These are phyloP conservation scores for Boletus eberwhitei DNA, from an alignment of 768 basidiomycete genomes.

Conservation along the genomic window DNA sequence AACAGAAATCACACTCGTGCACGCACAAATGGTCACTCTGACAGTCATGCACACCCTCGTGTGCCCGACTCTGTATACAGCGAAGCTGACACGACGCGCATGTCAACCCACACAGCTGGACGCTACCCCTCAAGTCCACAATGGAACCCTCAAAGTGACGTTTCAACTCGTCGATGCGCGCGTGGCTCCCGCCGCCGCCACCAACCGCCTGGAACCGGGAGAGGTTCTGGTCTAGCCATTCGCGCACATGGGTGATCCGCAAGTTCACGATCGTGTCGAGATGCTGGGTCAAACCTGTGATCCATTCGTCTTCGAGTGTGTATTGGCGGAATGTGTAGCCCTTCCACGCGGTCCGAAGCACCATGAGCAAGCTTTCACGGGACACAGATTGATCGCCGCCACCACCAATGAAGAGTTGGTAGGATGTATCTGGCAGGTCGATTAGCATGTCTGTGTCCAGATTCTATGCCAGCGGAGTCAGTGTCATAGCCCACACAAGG, in stretches of 20 bases:
- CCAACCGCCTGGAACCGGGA: slow-evolving; percentile 39
- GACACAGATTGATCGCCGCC: slow-evolving; percentile 13
- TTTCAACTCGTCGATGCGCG: slow-evolving; percentile 43
- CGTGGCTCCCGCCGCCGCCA: slow-evolving; percentile 22
- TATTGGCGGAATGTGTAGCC: slow-evolving; percentile 20
- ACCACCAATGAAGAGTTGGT: slow-evolving; percentile 35
- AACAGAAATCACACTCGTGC: slow-evolving; percentile 41
- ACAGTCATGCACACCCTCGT: slow-evolving; percentile 49
- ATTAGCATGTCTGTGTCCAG: slow-evolving; percentile 47
- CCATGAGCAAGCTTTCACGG: slow-evolving; percentile 12
- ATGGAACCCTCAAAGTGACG: slow-evolving; percentile 40
- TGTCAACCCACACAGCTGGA: slow-evolving; percentile 47
- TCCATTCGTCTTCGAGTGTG: slow-evolving; percentile 36
- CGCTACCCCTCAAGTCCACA: slow-evolving; percentile 44
- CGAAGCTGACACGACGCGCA: slow-evolving; percentile 48
- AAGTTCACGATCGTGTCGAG: slow-evolving; percentile 39
- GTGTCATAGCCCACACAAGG: background rate
- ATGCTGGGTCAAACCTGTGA: slow-evolving; percentile 34
- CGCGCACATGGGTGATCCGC: slow-evolving; percentile 45
- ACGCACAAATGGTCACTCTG: slow-evolving; percentile 48
- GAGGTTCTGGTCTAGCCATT: slow-evolving; percentile 52
- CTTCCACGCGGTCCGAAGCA: slow-evolving; percentile 20
- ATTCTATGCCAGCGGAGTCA: slow-evolving; percentile 35
- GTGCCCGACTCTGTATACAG: slow-evolving; percentile 46
- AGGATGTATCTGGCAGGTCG: slow-evolving; percentile 33